These are phyloP conservation scores for Trypanosomatidae sp. DNA, from an alignment of 208 protist genomes.

Conservation along the genomic window DNA sequence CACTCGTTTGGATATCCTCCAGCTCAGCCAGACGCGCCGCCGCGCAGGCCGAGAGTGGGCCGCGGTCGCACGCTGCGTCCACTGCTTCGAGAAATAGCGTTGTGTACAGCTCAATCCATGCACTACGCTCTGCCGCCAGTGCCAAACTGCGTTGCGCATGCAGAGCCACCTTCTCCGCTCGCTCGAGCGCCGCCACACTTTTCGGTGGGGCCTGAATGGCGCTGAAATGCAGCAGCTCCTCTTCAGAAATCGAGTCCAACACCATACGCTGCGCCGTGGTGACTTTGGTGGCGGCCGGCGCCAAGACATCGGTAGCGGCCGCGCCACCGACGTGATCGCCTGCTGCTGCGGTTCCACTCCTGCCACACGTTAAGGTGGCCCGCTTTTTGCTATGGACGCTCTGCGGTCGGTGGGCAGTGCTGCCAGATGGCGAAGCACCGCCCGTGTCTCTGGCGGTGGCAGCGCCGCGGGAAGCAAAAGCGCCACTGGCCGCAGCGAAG, in stretches of 20 bases:
- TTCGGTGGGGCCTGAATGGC: conserved; percentile 2
- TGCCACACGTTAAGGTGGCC: not conserved
- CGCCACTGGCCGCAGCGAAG: not conserved
- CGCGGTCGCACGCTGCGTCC: conserved; percentile 52
- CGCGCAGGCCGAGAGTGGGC: conserved; percentile 54
- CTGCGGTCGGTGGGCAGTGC: not conserved
- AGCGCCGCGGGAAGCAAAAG: not conserved
- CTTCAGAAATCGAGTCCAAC: conserved; percentile 2
- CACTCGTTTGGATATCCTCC: conserved; percentile 41
- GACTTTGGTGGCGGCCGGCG: not conserved
- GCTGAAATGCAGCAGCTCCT: conserved; percentile 21
- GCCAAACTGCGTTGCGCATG: conserved; percentile 6
- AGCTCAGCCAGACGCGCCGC: conserved; percentile 45
- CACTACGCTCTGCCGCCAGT: conserved; percentile 6
- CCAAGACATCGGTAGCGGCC: not conserved
- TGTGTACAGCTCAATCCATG: conserved; percentile 1
- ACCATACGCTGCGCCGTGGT: conserved; percentile 15
- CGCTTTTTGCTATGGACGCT: conserved; percentile 5
- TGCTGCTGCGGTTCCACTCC: not conserved
- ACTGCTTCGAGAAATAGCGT: conserved; percentile 30
- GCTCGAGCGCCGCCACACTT: conserved; percentile 3
- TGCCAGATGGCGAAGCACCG: not conserved
- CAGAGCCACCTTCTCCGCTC: conserved; percentile 10
- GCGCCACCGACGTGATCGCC: not conserved
- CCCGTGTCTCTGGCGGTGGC: not conserved